Base-by-base conservation (phyloP, 306 rosid species). In the Arachis stenosperma region DNA sequence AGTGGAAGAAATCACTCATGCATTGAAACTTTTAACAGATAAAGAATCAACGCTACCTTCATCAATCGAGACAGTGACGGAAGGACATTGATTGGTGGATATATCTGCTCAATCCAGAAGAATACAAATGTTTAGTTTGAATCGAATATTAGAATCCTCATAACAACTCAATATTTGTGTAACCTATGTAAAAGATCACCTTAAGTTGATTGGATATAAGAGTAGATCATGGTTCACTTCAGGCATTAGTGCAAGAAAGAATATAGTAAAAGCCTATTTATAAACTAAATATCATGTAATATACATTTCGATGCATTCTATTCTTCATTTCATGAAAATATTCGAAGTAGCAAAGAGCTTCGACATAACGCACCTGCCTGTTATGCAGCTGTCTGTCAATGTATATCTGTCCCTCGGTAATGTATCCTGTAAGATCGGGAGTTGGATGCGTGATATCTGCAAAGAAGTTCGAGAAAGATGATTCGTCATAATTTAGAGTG, bases 351-450 rank as follows among this genome's bases (percentile, higher is more conserved):
- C 40, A 36, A 53, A 65, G 71, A 42, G 59, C 10, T 71, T 44
- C 47, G 37, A 17, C 30, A 44, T 60, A 43, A 27, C 77, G 47
- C 15, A 90, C 99, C 98, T 95, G 99, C 79, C 99, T 89, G 86
- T 94, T 94, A 15, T 91, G 67, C 78, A 94, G 86, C 84, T 94
- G 99, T 82, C 99, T 88, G 72, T 95, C 99, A 66, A 95, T 83
- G 73, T 95, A 95, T 68, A 95, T 92, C 86, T 95, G 99, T 67
- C 99, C 99, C 96, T 95, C 99, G 0, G 99, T 95, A 61, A 95
- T 95, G 76, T 95, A 95, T 79, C 99, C 99, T 1, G 99, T 95
- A 82, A 95, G 99, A 84, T 95, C 99, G 9, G 98, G 99, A 61
- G 99, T 95, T 9, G 99, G 99, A 79, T 95, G 99, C 1, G 99